phyloP scores from a whole-genome alignment of 148 eudicot species.

The Rheum nobile region DNA sequence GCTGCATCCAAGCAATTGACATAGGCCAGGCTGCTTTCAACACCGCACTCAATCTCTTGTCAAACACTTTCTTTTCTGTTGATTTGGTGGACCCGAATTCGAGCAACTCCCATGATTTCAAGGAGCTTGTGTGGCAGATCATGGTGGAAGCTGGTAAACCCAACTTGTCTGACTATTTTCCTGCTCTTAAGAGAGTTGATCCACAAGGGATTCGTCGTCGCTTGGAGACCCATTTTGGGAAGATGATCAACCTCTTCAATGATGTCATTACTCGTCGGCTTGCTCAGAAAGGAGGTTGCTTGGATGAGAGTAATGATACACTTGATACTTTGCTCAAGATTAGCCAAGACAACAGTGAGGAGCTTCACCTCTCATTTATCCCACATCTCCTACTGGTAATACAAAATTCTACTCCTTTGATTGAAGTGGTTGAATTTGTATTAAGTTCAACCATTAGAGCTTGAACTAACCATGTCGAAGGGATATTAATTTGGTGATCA shows the following conservation, averaged over 20 bases:
- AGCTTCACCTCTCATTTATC: not conserved
- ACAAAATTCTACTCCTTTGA: not conserved
- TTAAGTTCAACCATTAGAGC: not conserved
- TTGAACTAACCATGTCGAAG: too few relatives aligned
- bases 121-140: slow-evolving; percentile 6
- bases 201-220: slow-evolving; percentile 1
- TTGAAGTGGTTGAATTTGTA: too few relatives aligned
- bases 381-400: not conserved
- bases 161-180: slow-evolving; percentile 6
- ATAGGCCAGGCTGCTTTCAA: not conserved
- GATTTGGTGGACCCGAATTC: slow-evolving; percentile 4
- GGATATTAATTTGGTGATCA: too few relatives aligned
- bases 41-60: not conserved
- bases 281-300: not conserved
- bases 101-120: not conserved
- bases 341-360: not conserved
- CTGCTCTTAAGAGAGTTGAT: not conserved
- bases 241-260: not conserved
- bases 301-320: not conserved
- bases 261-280: not conserved
- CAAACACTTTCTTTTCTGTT: slow-evolving; percentile 3
- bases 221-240: not conserved
- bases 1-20: not conserved
- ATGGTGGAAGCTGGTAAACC: slow-evolving; percentile 9
- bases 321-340: slow-evolving; percentile 6